These are phyloP conservation scores for Sphaerostilbella broomeana DNA, from an alignment of 2,329 filamentous ascomycete genomes.

Conservation along the genomic window DNA sequence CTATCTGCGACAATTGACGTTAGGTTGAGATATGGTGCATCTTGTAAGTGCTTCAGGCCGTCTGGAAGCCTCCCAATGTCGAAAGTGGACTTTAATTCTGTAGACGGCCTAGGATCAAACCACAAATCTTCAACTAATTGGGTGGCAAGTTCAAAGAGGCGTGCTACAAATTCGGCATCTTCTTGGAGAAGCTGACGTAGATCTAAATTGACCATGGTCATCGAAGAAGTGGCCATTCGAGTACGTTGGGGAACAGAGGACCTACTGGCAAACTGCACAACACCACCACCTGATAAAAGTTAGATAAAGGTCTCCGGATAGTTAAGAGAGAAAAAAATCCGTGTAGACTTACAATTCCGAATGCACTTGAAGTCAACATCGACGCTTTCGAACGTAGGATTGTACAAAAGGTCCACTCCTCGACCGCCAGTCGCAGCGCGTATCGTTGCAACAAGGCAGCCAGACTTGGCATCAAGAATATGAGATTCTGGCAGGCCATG, in stretches of 20 bases:
- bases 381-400: slow-evolving; percentile 34
- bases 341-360: slow-evolving; percentile 26
- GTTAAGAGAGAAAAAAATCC: not conserved
- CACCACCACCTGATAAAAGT: slow-evolving; percentile 23
- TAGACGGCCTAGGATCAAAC: slow-evolving; percentile 1
- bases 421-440: slow-evolving; percentile 25
- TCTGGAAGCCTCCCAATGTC: slow-evolving; percentile 19
- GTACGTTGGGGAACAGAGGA: slow-evolving; percentile 15
- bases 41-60: slow-evolving; percentile 23
- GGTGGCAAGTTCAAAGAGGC: slow-evolving; percentile 21
- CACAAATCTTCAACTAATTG: slow-evolving; percentile 6
- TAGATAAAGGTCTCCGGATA: not conserved
- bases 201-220: slow-evolving; percentile 29
- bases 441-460: slow-evolving; percentile 28
- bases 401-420: slow-evolving; percentile 40
- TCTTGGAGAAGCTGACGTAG: slow-evolving; percentile 26
- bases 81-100: slow-evolving; percentile 7
- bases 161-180: slow-evolving; percentile 26
- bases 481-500: slow-evolving; percentile 29
- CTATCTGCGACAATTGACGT: slow-evolving; percentile 15
- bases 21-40: slow-evolving; percentile 22
- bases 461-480: slow-evolving; percentile 33
- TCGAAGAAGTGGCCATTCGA: slow-evolving; percentile 13
- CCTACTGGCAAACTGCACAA: slow-evolving; percentile 27
- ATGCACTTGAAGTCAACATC: slow-evolving; percentile 30